A percentile compares a stretch with the other conserved stretches of the same genome.
Evolutionary conservation across 805 yeast species (phyloP).

Genomic region (Yamadazyma nakazawae): DNA sequence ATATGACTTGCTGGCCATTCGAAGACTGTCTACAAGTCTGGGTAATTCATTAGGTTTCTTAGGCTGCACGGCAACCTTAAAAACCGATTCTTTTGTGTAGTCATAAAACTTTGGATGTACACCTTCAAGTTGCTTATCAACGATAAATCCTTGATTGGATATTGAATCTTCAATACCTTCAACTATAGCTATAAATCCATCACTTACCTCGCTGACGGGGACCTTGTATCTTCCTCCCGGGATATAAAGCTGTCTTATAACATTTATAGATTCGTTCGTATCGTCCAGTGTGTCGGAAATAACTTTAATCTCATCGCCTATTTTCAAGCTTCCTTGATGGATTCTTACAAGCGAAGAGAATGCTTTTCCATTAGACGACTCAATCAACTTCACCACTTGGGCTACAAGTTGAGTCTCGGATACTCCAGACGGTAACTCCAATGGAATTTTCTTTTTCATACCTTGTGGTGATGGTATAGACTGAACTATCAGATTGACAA

Average conservation of each 20-base stretch:
- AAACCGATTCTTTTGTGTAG: conserved; percentile 46
- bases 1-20: conserved; percentile 59
- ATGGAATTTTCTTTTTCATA: background rate
- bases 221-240: conserved; percentile 71
- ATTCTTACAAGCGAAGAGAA: conserved; percentile 62
- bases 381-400: conserved; percentile 50
- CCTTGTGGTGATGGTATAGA: background rate
- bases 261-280: conserved; percentile 47
- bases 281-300: conserved; percentile 52
- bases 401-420: conserved; percentile 16
- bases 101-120: background rate
- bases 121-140: conserved; percentile 11
- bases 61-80: conserved; percentile 84
- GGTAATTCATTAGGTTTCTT: conserved; percentile 75
- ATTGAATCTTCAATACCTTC: conserved; percentile 54
- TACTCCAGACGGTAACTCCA: background rate
- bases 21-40: conserved; percentile 63
- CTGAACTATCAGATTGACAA: conserved; percentile 36
- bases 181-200: conserved; percentile 68
- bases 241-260: conserved; percentile 44
- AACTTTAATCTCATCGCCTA: conserved; percentile 48
- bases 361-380: conserved; percentile 48
- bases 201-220: conserved; percentile 48
- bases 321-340: conserved; percentile 53
- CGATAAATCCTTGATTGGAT: conserved; percentile 60